These are phyloP conservation scores for Calonectria pseudoturangicola DNA, from an alignment of 2,329 filamentous ascomycete species.

Conservation along the genomic window DNA sequence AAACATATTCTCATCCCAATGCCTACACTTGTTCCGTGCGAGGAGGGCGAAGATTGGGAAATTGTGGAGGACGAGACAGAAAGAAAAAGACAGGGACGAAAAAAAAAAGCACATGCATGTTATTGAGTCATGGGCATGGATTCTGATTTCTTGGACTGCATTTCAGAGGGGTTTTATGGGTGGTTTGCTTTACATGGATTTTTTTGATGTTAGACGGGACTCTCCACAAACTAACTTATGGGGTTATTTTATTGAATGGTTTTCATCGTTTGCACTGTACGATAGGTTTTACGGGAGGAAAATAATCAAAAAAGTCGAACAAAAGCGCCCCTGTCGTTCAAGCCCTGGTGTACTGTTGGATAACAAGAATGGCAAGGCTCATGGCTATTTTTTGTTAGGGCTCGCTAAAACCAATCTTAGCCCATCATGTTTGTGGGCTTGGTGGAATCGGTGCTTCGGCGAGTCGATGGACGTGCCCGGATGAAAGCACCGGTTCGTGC, in stretches of 20 bases:
- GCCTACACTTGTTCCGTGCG: neutral
- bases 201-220: slow-evolving; percentile 50
- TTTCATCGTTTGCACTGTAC: slow-evolving; percentile 47
- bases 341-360: too few species aligned
- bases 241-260: slow-evolving; percentile 34
- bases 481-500: neutral
- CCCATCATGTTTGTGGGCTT: slow-evolving; percentile 26
- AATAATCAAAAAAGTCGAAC: slow-evolving; percentile 50
- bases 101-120: slow-evolving; percentile 53
- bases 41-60: neutral
- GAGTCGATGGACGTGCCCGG: neutral
- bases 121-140: slow-evolving; percentile 47
- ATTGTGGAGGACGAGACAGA: slow-evolving; percentile 31
- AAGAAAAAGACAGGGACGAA: slow-evolving; percentile 34
- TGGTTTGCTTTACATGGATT: slow-evolving; percentile 47
- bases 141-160: slow-evolving; percentile 50
- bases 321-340: slow-evolving; percentile 7
- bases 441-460: neutral
- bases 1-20: slow-evolving; percentile 6
- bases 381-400: slow-evolving; percentile 42
- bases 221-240: slow-evolving; percentile 45
- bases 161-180: slow-evolving; percentile 54
- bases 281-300: slow-evolving; percentile 47
- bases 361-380: neutral
- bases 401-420: slow-evolving; percentile 42